Conservation (phyloP, 2,329 filamentous ascomycete species). For the Hymenoscyphus fructigenus region DNA sequence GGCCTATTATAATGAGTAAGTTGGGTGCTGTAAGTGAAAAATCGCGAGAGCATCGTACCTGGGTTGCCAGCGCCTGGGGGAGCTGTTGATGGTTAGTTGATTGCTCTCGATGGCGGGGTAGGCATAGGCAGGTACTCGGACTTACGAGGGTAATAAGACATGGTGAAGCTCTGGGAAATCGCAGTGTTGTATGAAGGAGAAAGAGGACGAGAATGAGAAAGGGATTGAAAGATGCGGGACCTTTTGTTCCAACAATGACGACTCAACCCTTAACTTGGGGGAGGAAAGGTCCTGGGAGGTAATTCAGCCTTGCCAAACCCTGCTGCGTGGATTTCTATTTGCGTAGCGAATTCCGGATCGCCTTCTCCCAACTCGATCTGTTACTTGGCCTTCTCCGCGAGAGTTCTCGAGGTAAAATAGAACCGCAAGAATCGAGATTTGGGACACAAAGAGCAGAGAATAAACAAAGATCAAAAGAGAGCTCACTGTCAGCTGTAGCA, state of each 20-base stretch:
- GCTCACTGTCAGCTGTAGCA: constrained; percentile 1
- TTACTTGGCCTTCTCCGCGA: background rate
- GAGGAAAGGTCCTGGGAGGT: background rate
- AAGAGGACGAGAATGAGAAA: background rate
- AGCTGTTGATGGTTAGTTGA: constrained; percentile 30
- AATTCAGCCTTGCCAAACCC: constrained; percentile 18
- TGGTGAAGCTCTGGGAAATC: constrained; percentile 1
- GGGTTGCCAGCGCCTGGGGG: constrained; percentile 31
- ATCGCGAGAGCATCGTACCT: constrained; percentile 7
- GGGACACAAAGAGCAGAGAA: background rate
- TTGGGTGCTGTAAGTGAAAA: background rate
- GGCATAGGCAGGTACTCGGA: constrained; percentile 9
- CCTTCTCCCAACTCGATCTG: background rate
- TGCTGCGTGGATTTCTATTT: background rate
- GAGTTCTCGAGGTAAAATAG: background rate
- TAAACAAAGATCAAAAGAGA: constrained; percentile 5
- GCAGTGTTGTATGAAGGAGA: background rate
- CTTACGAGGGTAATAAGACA: constrained; percentile 39
- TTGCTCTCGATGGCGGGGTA: background rate
- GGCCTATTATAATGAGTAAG: constrained; percentile 14
- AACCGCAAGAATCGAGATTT: background rate
- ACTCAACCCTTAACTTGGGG: background rate
- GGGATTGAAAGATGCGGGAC: background rate
- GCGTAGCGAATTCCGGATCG: background rate
- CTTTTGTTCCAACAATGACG: background rate